Conservation (phyloP, 1,139 yeast genomes). For the Yamadazyma atlantica region DNA sequence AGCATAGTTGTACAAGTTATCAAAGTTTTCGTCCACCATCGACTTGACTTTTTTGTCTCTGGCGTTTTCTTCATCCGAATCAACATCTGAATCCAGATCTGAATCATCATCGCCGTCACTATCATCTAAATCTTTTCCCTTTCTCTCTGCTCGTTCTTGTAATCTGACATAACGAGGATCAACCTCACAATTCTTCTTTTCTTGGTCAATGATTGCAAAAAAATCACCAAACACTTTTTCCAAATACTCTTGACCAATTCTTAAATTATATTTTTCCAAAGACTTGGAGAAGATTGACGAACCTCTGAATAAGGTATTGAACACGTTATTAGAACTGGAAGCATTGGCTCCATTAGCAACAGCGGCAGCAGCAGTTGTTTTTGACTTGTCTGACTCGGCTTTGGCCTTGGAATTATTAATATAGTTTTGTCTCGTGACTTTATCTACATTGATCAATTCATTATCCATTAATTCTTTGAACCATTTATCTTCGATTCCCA, state of each 20-base stretch:
- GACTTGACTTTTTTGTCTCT: conserved; percentile 24
- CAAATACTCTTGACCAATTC: conserved; percentile 78
- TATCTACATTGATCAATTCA: conserved; percentile 56
- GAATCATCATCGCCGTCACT: conserved; percentile 22
- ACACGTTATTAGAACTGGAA: conserved; percentile 42
- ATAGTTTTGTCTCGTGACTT: conserved; percentile 43
- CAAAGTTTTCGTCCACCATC: conserved; percentile 51
- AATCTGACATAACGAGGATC: conserved; percentile 60
- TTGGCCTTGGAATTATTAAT: conserved; percentile 15
- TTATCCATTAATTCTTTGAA: conserved; percentile 63
- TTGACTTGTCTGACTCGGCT: conserved; percentile 4
- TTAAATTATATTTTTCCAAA: conserved; percentile 70
- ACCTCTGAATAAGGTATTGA: conserved; percentile 82
- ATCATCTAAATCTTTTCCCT: conserved; percentile 23
- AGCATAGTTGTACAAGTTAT: conserved; percentile 53
- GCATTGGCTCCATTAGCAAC: conserved; percentile 5
- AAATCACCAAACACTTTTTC: conserved; percentile 72
- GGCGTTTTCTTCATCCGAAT: conserved; percentile 34
- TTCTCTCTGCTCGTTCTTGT: conserved; percentile 37
- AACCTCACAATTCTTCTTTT: conserved; percentile 64
- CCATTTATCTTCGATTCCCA: conserved; percentile 67
- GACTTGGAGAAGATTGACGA: conserved; percentile 80
- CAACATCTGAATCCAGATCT: conserved; percentile 26
- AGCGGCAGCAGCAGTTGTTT: conserved; percentile 3
- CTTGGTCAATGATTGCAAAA: conserved; percentile 53